Base-by-base conservation (phyloP, 805 yeast genomes). In the Ogataea pignaliae region DNA sequence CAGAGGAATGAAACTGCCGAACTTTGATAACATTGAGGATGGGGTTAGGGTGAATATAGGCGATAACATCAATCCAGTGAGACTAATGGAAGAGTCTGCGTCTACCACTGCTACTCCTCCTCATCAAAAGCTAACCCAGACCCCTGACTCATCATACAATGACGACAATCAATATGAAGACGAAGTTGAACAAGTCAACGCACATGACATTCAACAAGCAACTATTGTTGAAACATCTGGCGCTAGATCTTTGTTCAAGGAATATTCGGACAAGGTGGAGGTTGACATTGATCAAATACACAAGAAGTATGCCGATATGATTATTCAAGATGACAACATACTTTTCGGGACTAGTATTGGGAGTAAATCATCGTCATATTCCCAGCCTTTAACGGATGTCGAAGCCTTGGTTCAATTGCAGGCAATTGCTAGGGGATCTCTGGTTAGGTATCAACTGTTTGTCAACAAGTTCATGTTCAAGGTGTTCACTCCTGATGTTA, bases 1-100 rank as follows among this genome's bases (percentile, higher is more conserved):
- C 42, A 70, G 75, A 32, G 89, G 89, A 0, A 63, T 81, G 17
- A 78, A 79, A 35, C 68, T 90, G 52, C 96, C 96, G 11, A 88
- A 89, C 55, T 91, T 90, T 60, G 77, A 75, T 31, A 60, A 63
- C 37, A 51, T 66, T 32, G 64, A 63, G 41, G 66, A 59, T 38
- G 65, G 67, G 12, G 62, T 63, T 21, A 48, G 66, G 29, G 66
- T 63, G 3, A 62, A 61, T 36, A 51, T 59, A 17, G 68, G 62
- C 1, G 57, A 50, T 12, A 56, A 56, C 40, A 57, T 59, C 16
- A 44, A 44, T 11, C 55, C 54, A 14, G 49, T 59, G 28, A 43
- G 33, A 10, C 43, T 48, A 37, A 46, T 45, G 11, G 45, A 48
- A 31, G 42, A 44, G 18, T 16, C 39, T 3, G 17, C 14, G 3